These are phyloP conservation scores for Euphorbia tirucalli DNA, from an alignment of 345 rosid species.

Conservation along the genomic window DNA sequence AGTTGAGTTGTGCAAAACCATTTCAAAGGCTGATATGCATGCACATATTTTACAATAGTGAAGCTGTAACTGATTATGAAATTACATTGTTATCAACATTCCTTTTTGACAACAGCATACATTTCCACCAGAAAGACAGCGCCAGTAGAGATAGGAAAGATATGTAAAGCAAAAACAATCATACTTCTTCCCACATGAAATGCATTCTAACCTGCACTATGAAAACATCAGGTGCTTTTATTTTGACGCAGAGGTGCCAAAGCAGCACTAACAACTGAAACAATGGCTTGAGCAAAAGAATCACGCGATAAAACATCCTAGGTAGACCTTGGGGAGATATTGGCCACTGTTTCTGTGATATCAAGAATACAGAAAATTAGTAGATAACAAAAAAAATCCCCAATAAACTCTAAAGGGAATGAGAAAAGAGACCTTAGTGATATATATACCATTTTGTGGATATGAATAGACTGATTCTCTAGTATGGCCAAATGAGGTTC, in stretches of 20 bases:
- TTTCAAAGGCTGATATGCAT: background rate
- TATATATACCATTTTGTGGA: constrained; percentile 69
- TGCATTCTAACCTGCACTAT: constrained; percentile 71
- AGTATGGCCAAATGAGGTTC: constrained; percentile 69
- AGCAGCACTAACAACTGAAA: constrained; percentile 76
- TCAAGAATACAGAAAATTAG: background rate
- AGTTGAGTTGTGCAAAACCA: background rate
- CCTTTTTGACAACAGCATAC: background rate
- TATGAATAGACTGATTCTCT: constrained; percentile 67
- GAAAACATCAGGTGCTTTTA: constrained; percentile 75
- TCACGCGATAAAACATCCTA: constrained; percentile 54
- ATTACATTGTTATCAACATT: too few relatives aligned
- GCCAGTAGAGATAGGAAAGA: background rate
- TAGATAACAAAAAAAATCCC: background rate
- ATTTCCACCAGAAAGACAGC: background rate
- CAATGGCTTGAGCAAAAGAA: constrained; percentile 75
- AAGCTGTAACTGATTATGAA: background rate
- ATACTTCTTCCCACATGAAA: background rate
- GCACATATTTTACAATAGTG: background rate
- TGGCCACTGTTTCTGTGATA: constrained; percentile 61
- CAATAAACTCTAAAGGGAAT: background rate
- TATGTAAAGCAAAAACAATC: background rate
- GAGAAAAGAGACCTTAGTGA: constrained; percentile 10
- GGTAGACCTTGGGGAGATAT: constrained; percentile 45
- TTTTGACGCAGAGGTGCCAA: constrained; percentile 77